Base-by-base conservation (phyloP, 306 rosid genomes). In the Cucumis cinereus region DNA sequence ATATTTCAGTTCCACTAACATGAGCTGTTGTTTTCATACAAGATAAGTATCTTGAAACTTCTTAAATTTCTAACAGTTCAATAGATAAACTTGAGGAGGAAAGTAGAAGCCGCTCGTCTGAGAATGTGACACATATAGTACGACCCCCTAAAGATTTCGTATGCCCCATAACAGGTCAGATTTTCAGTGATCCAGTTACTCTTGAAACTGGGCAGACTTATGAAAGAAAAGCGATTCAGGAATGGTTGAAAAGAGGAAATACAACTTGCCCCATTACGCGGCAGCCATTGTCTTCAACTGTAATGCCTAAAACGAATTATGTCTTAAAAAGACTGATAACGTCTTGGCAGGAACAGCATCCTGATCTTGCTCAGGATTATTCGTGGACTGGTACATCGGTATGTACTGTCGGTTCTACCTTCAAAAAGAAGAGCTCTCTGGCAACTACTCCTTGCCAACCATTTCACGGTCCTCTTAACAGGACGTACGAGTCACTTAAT, bases 141-240 rank as follows among this genome's bases (percentile, higher is more conserved):
- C 89, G 89, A 84, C 94, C 94, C 35, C 94, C 96, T 8, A 90
- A 91, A 86, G 97, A 93, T 83, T 93, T 93, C 60, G 93, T 93
- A 40, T 93, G 98, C 56, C 90, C 96, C 43, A 91, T 93, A 81
- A 93, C 96, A 28, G 87, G 97, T 73, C 97, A 93, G 76, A 86
- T 89, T 73, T 91, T 93, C 77, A 35, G 82, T 81, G 97, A 93
- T 70, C 94, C 98, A 41, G 98, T 93, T 50, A 93, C 98, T 70
- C 97, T 93, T 75, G 98, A 93, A 85, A 93, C 98, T 22, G 97
- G 98, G 20, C 97, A 93, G 85, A 93, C 97, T 62, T 93, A 84
- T 77, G 98, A 93, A 86, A 86, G 94, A 83, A 90, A 85, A 87
- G 97, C 96, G 49, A 93, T 93, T 82, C 94, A 91, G 74, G 94